Percentiles rank a stretch among this genome's conserved stretches.
Conservation (phyloP, 305 asterid species). For the Vinca major region DNA sequence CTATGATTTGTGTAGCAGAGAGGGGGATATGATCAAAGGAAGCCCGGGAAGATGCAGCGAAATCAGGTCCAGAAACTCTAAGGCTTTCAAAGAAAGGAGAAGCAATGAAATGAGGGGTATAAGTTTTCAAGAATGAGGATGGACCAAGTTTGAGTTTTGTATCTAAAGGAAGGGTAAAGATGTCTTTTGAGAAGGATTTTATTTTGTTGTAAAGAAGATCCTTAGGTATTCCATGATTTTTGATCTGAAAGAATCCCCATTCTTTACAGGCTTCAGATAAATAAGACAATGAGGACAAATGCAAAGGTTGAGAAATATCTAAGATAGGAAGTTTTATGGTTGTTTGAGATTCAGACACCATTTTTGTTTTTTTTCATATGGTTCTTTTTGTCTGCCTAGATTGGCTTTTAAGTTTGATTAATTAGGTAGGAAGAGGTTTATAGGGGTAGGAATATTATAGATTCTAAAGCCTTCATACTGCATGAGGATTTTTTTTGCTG, state of each 20-base stretch:
- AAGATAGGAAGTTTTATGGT: conserved; percentile 49
- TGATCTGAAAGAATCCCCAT: conserved; percentile 65
- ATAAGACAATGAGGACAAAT: conserved; percentile 32
- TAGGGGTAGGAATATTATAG: neutral
- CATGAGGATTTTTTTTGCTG: too few relatives aligned
- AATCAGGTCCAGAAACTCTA: conserved; percentile 54
- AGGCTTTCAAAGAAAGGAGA: conserved; percentile 75
- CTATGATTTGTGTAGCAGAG: conserved; percentile 19
- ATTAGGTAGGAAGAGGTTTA: neutral
- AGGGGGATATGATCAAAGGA: conserved; percentile 37
- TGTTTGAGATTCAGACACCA: conserved; percentile 35
- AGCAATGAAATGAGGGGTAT: conserved; percentile 71
- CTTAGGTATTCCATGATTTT: conserved; percentile 61
- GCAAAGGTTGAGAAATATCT: conserved; percentile 45
- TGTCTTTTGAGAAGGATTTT: conserved; percentile 32
- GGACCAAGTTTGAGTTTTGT: conserved; percentile 54
- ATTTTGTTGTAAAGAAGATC: conserved; percentile 41
- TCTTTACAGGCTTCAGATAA: conserved; percentile 59
- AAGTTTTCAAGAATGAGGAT: conserved; percentile 35
- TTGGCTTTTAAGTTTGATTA: conserved; percentile 13
- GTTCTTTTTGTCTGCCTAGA: conserved; percentile 12
- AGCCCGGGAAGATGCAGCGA: conserved; percentile 35
- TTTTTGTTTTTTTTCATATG: conserved; percentile 11
- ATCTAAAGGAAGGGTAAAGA: conserved; percentile 46
- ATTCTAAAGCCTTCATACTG: too few relatives aligned